phyloP scores from a whole-genome alignment of 1,284 basidiomycete species.

The Fomitopsis pinicola region DNA sequence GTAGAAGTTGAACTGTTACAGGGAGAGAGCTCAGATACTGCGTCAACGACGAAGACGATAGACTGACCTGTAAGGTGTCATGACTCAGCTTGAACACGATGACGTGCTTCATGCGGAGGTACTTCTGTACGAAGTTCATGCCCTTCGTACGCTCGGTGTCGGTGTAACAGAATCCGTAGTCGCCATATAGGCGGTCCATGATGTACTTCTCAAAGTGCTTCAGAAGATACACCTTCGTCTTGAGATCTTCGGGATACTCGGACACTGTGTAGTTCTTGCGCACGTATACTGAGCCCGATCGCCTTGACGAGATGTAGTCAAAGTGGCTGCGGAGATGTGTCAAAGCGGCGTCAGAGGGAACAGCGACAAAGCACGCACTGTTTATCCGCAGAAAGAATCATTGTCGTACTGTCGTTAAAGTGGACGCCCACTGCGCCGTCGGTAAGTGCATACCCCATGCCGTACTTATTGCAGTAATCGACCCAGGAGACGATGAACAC shows the following conservation, averaged over 20 bases:
- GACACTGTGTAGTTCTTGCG: constrained; percentile 65
- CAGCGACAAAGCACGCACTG: constrained; percentile 43
- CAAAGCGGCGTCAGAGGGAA: background rate
- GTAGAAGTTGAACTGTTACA: constrained; percentile 90
- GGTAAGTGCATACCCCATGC: constrained; percentile 95
- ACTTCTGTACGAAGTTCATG: constrained; percentile 95
- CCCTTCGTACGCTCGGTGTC: constrained; percentile 69
- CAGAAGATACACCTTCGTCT: constrained; percentile 85
- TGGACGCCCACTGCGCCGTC: constrained; percentile 94
- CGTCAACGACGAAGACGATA: background rate
- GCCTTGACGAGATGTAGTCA: constrained; percentile 74
- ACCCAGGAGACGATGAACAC: constrained; percentile 98
- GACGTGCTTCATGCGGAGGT: constrained; percentile 93
- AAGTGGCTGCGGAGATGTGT: constrained; percentile 56
- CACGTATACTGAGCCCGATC: constrained; percentile 59
- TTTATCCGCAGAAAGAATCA: constrained; percentile 83
- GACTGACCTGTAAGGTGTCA: constrained; percentile 80
- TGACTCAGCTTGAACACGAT: constrained; percentile 97
- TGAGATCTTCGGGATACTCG: constrained; percentile 71
- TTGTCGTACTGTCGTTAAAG: constrained; percentile 91
- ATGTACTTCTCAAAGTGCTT: constrained; percentile 94
- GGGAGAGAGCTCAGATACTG: background rate
- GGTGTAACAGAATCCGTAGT: constrained; percentile 77
- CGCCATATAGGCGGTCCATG: constrained; percentile 79
- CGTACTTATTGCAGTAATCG: constrained; percentile 98